Base-by-base conservation (phyloP, 2,329 filamentous ascomycete species). In the Penicillium sp. region DNA sequence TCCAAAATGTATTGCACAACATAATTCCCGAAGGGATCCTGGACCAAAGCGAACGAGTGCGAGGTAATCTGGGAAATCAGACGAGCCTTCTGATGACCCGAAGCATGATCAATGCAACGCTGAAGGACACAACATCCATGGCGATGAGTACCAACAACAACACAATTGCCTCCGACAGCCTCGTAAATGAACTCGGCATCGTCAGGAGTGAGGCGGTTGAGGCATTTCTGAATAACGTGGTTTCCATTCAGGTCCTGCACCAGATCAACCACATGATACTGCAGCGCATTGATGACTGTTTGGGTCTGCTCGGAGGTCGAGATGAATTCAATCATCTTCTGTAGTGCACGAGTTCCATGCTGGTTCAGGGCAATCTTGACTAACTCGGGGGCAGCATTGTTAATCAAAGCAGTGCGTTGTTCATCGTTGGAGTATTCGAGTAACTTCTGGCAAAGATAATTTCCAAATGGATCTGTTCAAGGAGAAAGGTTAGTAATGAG, bases 291-390 rank as follows among this genome's bases (percentile, higher is more conserved):
- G 64, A 96, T 96, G 73, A 99, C 94, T 64, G 91, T 88, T 66
- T 89, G 82, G 50, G 93, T 89, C 77, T 99, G 94, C 69, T 89
- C 87, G 3, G 87, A 83, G 27, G 91, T 95, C 51, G 88, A 90
- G 69, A 99, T 90, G 73, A 91, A 95, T 77, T 99, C 94, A 65
- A 99, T 99, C 94, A 99, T 99, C 83, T 97, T 99, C 79, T 99
- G 94, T 58, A 99, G 79, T 61, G 94, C 94, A 53, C 94, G 87
- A 58, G 94, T 99, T 65, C 94, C 94, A 73, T 99, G 94, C 78
- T 97, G 93, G 77, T 99, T 97, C 59, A 97, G 81, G 27, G 94
- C 94, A 70, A 99, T 97, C 67, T 88, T 88, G 25, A 96, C 91
- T 81, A 99, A 90, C 62, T 93, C 87, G 52, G 87, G 84, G 19